These are phyloP conservation scores for Lepiota brunneoincarnata DNA, from an alignment of 768 basidiomycete species.

Conservation along the genomic window DNA sequence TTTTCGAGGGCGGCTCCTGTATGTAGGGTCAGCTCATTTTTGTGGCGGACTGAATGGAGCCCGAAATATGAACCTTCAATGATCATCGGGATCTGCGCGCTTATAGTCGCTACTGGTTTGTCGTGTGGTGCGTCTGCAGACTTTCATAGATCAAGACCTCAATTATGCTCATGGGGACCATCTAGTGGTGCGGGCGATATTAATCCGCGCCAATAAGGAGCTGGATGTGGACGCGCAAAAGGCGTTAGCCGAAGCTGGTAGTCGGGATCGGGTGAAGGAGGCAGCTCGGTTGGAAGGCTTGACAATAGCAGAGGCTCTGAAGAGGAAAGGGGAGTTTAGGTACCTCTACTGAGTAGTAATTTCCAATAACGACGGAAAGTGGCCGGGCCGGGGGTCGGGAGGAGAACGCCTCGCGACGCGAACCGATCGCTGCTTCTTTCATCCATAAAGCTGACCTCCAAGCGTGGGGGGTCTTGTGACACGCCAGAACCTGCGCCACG, in stretches of 20 bases:
- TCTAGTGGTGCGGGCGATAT: background rate
- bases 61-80: conserved; percentile 63
- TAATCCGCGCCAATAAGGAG: background rate
- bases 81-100: conserved; percentile 33
- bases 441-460: background rate
- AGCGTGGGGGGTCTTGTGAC: too few species aligned
- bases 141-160: too few species aligned
- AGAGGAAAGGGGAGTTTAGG: background rate
- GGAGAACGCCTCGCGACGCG: too few species aligned
- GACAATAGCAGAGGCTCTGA: background rate
- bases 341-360: background rate
- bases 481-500: too few species aligned
- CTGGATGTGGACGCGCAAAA: background rate
- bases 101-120: conserved; percentile 22
- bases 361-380: too few species aligned
- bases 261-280: background rate
- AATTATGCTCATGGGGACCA: conserved; percentile 14
- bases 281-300: conserved; percentile 2
- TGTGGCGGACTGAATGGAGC: conserved; percentile 61
- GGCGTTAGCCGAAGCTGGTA: background rate
- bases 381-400: too few species aligned
- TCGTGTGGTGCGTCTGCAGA: conserved; percentile 20
- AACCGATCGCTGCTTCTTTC: background rate
- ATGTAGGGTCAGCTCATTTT: conserved; percentile 54
- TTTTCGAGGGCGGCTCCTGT: background rate